Evolutionary conservation across 2,329 filamentous ascomycete genomes (phyloP), one percentile per base, ranked within the genome.

Genomic region (Trichoderma sp.): DNA sequence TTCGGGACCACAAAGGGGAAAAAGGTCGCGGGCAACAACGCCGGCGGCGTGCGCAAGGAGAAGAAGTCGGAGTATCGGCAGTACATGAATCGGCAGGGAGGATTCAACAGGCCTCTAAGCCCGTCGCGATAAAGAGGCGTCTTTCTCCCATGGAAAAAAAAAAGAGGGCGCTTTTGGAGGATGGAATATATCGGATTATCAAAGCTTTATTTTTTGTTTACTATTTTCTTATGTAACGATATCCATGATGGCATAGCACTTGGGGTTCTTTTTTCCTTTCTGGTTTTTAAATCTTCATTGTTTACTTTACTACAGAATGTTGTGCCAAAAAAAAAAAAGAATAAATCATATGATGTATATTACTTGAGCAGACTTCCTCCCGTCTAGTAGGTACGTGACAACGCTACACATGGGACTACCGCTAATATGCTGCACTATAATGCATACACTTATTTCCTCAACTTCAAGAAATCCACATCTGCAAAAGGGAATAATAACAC

Each of bases 11-110:
- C 96, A 23, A 97, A 98, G 82, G 90, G 93, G 73, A 94, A 92
- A 69, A 97, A 98, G 79, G 91, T 99, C 1, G 87, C 88, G 0
- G 96, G 96, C 2, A 99, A 99, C 79, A 90, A 94, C 78, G 89
- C 91, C 55, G 95, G 93, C 70, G 93, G 86, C 0, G 90, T 98
- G 67, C 86, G 91, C 75, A 98, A 96, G 86, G 94, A 96, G 83
- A 98, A 97, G 89, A 95, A 94, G 88, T 93, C 91, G 15, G 89
- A 97, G 85, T 98, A 98, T 79, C 88, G 96, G 76, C 96, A 99
- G 87, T 99, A 99, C 82, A 99, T 99, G 90, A 96, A 96, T 79
- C 88, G 93, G 71, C 85, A 90, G 66, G 93, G 93, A 70, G 93
- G 93, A 6, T 96, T 96, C 84, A 96, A 95, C 80, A 83, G 93